These are phyloP conservation scores for Podaxis sp. DNA, from an alignment of 768 basidiomycete genomes.

Conservation along the genomic window DNA sequence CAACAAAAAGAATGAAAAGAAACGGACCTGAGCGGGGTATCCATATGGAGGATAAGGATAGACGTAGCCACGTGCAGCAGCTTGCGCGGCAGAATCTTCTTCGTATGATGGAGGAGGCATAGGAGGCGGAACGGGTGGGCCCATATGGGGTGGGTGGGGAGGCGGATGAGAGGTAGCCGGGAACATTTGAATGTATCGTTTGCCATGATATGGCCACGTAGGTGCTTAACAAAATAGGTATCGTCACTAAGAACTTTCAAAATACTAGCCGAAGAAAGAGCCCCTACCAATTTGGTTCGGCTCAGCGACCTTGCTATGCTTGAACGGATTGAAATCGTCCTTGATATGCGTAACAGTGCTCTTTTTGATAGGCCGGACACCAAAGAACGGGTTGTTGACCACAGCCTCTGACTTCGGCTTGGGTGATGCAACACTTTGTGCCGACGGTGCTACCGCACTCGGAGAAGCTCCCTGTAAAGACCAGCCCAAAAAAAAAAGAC, in stretches of 20 bases:
- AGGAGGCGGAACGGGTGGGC: constrained; percentile 64
- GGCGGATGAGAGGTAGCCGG: constrained; percentile 61
- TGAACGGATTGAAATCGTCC: constrained; percentile 98
- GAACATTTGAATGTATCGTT: constrained; percentile 80
- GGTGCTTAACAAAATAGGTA: constrained; percentile 44
- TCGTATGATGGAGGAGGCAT: constrained; percentile 78
- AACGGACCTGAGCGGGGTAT: constrained; percentile 72
- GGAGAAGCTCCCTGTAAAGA: constrained; percentile 25
- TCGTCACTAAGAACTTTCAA: not conserved
- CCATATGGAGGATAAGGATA: constrained; percentile 77
- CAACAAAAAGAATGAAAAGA: not conserved
- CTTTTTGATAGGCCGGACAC: constrained; percentile 75
- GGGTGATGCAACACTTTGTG: constrained; percentile 43
- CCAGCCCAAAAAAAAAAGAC: not conserved
- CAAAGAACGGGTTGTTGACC: constrained; percentile 88
- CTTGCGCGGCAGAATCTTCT: constrained; percentile 67
- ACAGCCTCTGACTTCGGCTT: constrained; percentile 64
- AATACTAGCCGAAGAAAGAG: not conserved
- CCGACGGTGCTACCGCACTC: constrained; percentile 46
- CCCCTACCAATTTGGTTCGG: constrained; percentile 72
- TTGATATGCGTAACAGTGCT: constrained; percentile 78
- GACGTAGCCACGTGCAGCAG: constrained; percentile 59
- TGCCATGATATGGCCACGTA: constrained; percentile 88
- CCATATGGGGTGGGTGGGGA: constrained; percentile 66
- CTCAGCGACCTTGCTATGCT: constrained; percentile 78